These are phyloP conservation scores for Ganoderma leucocontextum DNA, from an alignment of 1,284 basidiomycete genomes.

Conservation along the genomic window DNA sequence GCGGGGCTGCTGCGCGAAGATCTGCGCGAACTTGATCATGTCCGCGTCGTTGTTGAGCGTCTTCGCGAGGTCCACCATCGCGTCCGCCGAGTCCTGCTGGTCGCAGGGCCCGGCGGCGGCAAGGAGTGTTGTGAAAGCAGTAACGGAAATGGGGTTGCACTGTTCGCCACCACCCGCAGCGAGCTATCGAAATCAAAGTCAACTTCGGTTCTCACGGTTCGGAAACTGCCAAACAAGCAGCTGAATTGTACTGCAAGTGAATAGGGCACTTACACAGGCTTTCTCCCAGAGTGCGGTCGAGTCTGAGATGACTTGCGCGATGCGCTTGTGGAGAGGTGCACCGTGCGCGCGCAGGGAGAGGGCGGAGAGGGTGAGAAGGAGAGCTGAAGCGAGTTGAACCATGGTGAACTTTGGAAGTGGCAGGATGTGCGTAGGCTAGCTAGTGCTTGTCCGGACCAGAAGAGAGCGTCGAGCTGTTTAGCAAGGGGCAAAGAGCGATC, in stretches of 20 bases:
- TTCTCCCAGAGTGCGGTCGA: slow-evolving; percentile 51
- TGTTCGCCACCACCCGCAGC: slow-evolving; percentile 59
- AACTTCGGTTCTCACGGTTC: slow-evolving; percentile 49
- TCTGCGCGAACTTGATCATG: slow-evolving; percentile 66
- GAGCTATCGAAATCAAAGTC: slow-evolving; percentile 42
- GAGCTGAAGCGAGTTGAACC: slow-evolving; percentile 32
- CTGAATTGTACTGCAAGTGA: not conserved
- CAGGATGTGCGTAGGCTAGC: slow-evolving; percentile 1
- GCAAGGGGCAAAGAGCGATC: slow-evolving; percentile 2
- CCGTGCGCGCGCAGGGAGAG: slow-evolving; percentile 31
- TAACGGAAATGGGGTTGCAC: slow-evolving; percentile 63
- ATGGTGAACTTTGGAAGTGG: slow-evolving; percentile 16
- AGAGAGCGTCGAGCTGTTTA: slow-evolving; percentile 12
- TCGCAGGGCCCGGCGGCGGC: slow-evolving; percentile 63
- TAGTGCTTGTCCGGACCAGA: not conserved
- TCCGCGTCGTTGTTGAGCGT: slow-evolving; percentile 58
- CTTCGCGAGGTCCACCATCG: slow-evolving; percentile 69
- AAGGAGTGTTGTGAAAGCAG: slow-evolving; percentile 61
- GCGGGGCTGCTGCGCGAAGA: slow-evolving; percentile 69
- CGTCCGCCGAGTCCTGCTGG: slow-evolving; percentile 68
- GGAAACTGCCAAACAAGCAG: slow-evolving; percentile 8
- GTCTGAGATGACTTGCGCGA: slow-evolving; percentile 49
- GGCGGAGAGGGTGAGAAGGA: slow-evolving; percentile 33
- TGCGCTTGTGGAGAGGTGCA: slow-evolving; percentile 48
- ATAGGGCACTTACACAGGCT: slow-evolving; percentile 45